phyloP scores from a whole-genome alignment of 176 grass and related monocot genomes.

The Rhynchospora breviuscula region DNA sequence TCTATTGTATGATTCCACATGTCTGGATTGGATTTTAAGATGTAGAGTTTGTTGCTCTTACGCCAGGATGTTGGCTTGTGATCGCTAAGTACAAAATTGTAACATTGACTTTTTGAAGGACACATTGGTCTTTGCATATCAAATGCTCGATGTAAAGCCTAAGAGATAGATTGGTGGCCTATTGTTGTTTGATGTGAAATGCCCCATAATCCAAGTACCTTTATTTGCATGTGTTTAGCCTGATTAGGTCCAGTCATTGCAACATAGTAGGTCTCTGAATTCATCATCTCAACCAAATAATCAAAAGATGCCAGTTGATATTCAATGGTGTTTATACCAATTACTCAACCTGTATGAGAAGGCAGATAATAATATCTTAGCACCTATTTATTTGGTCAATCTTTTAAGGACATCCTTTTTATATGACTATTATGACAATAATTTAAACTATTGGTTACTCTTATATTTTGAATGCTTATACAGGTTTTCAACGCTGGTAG shows the following conservation, averaged over 20 bases:
- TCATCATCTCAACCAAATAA: not conserved
- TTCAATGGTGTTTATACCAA: not conserved
- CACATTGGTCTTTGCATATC: not conserved
- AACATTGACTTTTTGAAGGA: not conserved
- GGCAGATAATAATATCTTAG: not conserved
- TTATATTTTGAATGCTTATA: not conserved
- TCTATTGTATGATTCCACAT: not conserved
- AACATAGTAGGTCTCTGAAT: not conserved
- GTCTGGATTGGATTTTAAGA: not conserved
- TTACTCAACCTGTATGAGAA: not conserved
- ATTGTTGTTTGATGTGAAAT: not conserved
- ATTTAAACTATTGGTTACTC: not conserved
- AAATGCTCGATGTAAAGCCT: not conserved
- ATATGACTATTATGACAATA: not conserved
- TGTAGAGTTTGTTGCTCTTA: constrained; percentile 4
- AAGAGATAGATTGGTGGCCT: not conserved
- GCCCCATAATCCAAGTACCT: not conserved
- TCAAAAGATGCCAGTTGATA: not conserved
- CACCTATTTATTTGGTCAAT: not conserved
- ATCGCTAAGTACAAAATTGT: not conserved
- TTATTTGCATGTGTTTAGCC: not conserved
- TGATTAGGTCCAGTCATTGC: not conserved
- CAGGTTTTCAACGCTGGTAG: not conserved
- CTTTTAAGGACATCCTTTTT: not conserved
- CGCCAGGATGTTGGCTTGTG: constrained; percentile 8